phyloP scores from a whole-genome alignment of 2,329 filamentous ascomycete species.

The Cordyceps farinosa region DNA sequence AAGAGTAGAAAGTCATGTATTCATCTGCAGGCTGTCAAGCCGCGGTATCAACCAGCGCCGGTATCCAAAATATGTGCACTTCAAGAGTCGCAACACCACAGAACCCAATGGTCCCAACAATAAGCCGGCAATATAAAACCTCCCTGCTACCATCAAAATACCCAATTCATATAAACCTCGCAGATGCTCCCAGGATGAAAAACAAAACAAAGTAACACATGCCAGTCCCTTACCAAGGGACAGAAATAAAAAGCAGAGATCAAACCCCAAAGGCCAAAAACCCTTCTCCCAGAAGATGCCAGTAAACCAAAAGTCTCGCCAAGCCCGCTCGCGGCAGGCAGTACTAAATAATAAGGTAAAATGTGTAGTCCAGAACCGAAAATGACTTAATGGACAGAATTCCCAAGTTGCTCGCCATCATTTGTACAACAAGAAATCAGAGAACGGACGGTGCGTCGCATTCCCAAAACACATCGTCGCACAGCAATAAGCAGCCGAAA shows the following conservation, averaged over 20 bases:
- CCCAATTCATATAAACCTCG: slow-evolving; percentile 17
- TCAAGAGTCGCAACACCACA: slow-evolving; percentile 16
- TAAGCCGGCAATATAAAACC: slow-evolving; percentile 16
- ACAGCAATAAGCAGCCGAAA: slow-evolving; percentile 23
- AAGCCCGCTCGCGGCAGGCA: slow-evolving; percentile 13
- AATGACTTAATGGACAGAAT: slow-evolving; percentile 13
- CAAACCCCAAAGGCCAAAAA: slow-evolving; percentile 13
- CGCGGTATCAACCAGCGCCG: slow-evolving; percentile 19
- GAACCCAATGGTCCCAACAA: slow-evolving; percentile 13
- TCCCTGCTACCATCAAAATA: slow-evolving; percentile 5
- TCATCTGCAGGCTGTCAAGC: slow-evolving; percentile 19
- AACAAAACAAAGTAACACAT: slow-evolving; percentile 28
- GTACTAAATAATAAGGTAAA: slow-evolving; percentile 19
- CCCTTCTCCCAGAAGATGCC: slow-evolving; percentile 13
- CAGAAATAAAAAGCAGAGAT: slow-evolving; percentile 9
- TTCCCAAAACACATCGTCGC: slow-evolving; percentile 29
- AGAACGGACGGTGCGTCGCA: slow-evolving; percentile 27
- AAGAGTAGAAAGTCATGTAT: slow-evolving; percentile 17
- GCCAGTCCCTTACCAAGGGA: slow-evolving; percentile 4
- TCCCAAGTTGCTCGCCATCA: slow-evolving; percentile 18
- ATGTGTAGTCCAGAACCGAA: slow-evolving; percentile 14
- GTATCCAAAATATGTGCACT: slow-evolving; percentile 17
- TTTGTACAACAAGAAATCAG: slow-evolving; percentile 20
- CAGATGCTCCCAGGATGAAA: slow-evolving; percentile 30
- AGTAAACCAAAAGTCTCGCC: slow-evolving; percentile 15